Evolutionary conservation across 352 stramenopile species (phyloP).

Genomic region (Globisporangium spiculum): DNA sequence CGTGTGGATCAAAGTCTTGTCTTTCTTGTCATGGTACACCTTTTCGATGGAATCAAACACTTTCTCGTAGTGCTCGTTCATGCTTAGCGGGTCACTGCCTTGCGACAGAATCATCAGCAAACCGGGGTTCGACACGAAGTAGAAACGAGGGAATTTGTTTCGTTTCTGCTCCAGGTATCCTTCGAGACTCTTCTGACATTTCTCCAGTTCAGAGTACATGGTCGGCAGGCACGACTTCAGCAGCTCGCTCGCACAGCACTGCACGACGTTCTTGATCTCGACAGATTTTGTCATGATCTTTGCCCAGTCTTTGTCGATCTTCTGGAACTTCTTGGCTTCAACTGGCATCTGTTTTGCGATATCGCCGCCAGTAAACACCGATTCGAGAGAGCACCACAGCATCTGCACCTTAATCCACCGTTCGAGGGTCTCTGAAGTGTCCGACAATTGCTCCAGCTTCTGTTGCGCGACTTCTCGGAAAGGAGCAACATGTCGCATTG

Average conservation of each 20-base stretch:
- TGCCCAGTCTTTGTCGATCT: slow-evolving; percentile 98
- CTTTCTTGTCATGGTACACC: slow-evolving; percentile 97
- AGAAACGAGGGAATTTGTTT: slow-evolving; percentile 98
- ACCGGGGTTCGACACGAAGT: slow-evolving; percentile 98
- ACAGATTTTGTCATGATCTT: slow-evolving; percentile 97
- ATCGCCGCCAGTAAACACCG: slow-evolving; percentile 97
- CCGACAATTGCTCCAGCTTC: slow-evolving; percentile 92
- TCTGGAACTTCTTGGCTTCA: slow-evolving; percentile 98
- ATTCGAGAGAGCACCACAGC: slow-evolving; percentile 98
- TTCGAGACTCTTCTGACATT: slow-evolving; percentile 98
- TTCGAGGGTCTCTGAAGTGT: slow-evolving; percentile 97
- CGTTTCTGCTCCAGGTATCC: slow-evolving; percentile 98
- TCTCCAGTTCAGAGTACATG: slow-evolving; percentile 98
- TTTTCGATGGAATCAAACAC: slow-evolving; percentile 98
- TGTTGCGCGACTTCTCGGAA: slow-evolving; percentile 96
- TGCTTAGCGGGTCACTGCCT: slow-evolving; percentile 95
- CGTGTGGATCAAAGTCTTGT: slow-evolving; percentile 95
- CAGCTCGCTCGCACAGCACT: slow-evolving; percentile 95
- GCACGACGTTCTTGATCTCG: slow-evolving; percentile 90
- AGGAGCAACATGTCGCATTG: slow-evolving; percentile 95
- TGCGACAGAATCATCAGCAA: slow-evolving; percentile 97
- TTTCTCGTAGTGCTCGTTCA: slow-evolving; percentile 99
- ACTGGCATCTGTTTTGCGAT: slow-evolving; percentile 99
- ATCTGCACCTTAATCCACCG: slow-evolving; percentile 98
- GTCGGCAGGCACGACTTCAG: slow-evolving; percentile 95